A percentile compares a stretch with the other conserved stretches of the same genome.
Conservation (phyloP, 2,329 filamentous ascomycete genomes). For the Alternaria sp. region DNA sequence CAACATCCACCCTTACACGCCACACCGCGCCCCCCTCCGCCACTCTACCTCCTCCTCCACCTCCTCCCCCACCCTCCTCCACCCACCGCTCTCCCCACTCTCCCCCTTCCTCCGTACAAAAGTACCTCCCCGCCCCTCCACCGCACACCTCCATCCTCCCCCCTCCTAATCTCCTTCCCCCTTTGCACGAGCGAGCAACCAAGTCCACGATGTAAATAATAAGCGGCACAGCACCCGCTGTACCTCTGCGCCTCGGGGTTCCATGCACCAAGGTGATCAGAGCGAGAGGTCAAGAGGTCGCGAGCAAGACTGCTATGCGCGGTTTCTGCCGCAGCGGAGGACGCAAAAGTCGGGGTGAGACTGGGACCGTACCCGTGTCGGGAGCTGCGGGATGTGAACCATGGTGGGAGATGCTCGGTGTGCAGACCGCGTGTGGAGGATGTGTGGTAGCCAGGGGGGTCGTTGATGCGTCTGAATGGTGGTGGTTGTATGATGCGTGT, state of each 20-base stretch:
- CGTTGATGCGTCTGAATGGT: neutral
- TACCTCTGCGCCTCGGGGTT: neutral
- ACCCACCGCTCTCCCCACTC: neutral
- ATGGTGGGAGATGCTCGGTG: neutral
- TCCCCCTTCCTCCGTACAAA: neutral
- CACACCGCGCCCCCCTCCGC: neutral
- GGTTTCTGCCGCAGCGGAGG: neutral
- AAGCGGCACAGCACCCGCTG: neutral
- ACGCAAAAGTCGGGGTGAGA: neutral
- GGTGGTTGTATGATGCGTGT: neutral
- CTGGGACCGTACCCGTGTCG: neutral
- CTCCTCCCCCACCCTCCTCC: neutral
- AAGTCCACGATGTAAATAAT: neutral
- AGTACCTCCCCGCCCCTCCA: neutral
- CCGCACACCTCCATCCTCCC: neutral
- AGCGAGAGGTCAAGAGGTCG: neutral
- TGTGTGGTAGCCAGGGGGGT: neutral
- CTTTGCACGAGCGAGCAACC: neutral
- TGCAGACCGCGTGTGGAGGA: neutral
- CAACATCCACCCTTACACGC: neutral
- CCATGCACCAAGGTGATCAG: neutral
- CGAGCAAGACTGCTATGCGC: conserved; percentile 1
- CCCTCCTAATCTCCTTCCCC: neutral
- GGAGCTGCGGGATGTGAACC: neutral
- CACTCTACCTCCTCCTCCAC: neutral